Conservation (phyloP, 2,329 filamentous ascomycete genomes). For the Paecilomyces niveus region DNA sequence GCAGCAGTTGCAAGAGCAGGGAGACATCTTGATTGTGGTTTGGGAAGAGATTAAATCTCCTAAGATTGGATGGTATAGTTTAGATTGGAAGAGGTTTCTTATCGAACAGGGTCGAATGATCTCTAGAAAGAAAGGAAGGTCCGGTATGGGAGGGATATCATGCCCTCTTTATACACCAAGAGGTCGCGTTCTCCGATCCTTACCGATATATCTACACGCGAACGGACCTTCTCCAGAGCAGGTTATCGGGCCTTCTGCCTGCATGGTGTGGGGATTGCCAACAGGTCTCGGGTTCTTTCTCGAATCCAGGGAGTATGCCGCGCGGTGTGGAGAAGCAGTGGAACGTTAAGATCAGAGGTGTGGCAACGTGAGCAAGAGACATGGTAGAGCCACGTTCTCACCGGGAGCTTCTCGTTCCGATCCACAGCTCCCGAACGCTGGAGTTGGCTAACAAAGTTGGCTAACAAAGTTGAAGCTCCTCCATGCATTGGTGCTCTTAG, state of each 20-base stretch:
- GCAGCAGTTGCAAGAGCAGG: conserved; percentile 37
- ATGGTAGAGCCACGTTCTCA: background rate
- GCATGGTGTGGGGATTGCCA: background rate
- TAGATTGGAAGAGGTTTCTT: background rate
- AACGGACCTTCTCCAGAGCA: background rate
- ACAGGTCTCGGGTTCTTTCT: background rate
- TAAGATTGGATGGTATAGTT: background rate
- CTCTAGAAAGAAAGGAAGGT: background rate
- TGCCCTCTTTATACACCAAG: background rate
- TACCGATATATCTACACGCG: background rate
- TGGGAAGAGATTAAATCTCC: conserved; percentile 8
- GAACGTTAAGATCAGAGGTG: background rate
- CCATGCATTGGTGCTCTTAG: background rate
- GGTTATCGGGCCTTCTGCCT: background rate
- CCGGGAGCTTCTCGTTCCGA: background rate
- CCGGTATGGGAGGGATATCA: background rate
- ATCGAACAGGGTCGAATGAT: background rate
- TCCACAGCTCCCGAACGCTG: background rate
- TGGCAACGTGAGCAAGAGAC: background rate
- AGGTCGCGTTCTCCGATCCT: background rate
- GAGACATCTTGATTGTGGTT: conserved; percentile 29
- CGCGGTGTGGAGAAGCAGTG: background rate
- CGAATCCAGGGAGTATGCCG: background rate
- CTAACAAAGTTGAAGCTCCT: background rate
- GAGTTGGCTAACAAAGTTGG: background rate